These are phyloP conservation scores for Amanita fuliginea DNA, from an alignment of 768 basidiomycete genomes.

Conservation along the genomic window DNA sequence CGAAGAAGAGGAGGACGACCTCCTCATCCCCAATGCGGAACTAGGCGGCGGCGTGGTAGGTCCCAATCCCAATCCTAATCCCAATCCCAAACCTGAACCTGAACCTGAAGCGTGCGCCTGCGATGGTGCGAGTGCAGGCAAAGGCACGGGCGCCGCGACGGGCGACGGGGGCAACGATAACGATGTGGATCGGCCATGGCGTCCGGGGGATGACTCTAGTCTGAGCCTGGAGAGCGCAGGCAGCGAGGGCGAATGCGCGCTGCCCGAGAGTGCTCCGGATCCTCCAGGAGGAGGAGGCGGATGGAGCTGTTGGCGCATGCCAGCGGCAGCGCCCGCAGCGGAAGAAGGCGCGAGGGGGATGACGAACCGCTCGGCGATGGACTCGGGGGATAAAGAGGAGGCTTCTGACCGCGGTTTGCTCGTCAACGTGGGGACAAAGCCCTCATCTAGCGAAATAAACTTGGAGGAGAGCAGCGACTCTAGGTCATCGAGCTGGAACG, in stretches of 20 bases:
- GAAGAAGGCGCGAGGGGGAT: neutral
- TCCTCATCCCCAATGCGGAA: no score
- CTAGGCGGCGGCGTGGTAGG: no score
- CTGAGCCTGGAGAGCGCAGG: neutral
- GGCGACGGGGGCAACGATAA: slow-evolving; percentile 21
- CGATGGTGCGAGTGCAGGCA: neutral
- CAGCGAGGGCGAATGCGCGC: neutral
- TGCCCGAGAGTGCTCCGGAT: neutral
- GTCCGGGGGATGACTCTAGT: neutral
- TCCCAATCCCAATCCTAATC: neutral
- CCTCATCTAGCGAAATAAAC: slow-evolving; percentile 60
- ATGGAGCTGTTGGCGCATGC: neutral
- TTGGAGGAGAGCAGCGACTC: slow-evolving; percentile 67
- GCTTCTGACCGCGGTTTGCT: slow-evolving; percentile 16
- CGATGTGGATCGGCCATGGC: neutral
- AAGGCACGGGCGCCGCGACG: neutral
- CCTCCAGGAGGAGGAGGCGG: neutral
- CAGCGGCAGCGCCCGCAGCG: neutral
- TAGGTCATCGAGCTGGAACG: slow-evolving; percentile 66
- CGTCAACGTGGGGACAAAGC: slow-evolving; percentile 63
- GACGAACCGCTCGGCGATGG: slow-evolving; percentile 2
- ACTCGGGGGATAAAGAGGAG: neutral
- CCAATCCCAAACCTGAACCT: neutral
- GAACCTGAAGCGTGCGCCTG: no score
- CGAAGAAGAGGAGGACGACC: no score